A percentile compares a stretch with the other conserved stretches of the same genome.
phyloP scores from a whole-genome alignment of 1,139 yeast species.

The Starmera stellimalicola region DNA sequence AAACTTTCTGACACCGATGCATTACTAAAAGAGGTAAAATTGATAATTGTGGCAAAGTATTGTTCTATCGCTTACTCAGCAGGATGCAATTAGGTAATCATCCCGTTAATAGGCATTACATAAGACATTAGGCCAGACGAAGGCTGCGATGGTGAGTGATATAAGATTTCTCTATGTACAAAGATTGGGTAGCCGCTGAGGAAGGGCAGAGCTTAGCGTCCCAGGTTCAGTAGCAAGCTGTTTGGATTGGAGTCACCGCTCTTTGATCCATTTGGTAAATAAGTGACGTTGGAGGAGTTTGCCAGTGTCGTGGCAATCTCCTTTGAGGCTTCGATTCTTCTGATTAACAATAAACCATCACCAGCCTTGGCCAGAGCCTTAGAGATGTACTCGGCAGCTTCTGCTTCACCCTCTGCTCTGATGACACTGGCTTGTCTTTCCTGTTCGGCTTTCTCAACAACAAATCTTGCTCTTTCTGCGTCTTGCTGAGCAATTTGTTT shows the following conservation, averaged over 20 bases:
- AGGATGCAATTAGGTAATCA: no score
- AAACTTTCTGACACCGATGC: no score
- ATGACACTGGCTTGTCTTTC: constrained; percentile 92
- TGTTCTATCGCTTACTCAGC: no score
- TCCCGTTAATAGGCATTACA: no score
- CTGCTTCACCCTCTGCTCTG: constrained; percentile 99
- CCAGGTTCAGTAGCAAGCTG: constrained; percentile 45
- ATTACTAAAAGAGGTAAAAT: no score
- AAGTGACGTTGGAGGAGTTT: constrained; percentile 78
- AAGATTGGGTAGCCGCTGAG: not conserved
- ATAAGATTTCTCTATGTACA: not conserved
- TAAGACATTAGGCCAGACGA: no score
- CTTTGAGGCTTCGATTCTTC: constrained; percentile 94
- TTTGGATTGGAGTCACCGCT: constrained; percentile 28
- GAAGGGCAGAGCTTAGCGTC: constrained; percentile 29
- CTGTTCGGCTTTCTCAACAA: constrained; percentile 96
- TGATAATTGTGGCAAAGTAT: no score
- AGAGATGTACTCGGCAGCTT: constrained; percentile 92
- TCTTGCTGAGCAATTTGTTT: constrained; percentile 99
- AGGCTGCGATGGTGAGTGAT: not conserved
- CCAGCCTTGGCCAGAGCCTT: constrained; percentile 92
- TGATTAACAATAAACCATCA: constrained; percentile 86
- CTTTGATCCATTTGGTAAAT: constrained; percentile 52
- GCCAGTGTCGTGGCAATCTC: constrained; percentile 90
- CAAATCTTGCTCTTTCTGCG: constrained; percentile 91